Conservation (phyloP, 129 eudicot genomes). For the Dittrichia graveolens region DNA sequence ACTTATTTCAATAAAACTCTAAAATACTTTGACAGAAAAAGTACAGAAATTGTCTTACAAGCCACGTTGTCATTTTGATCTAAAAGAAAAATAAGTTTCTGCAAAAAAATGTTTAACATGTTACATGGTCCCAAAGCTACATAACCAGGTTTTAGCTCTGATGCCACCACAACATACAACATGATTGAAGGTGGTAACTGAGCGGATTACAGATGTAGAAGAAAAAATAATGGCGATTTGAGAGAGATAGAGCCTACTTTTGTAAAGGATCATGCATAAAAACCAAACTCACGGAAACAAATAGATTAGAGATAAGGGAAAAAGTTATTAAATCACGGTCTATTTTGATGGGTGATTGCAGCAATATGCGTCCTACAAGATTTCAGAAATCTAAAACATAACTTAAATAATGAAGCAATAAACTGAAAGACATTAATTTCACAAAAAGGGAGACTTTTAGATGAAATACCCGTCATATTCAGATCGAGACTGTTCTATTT, state of each 20-base stretch:
- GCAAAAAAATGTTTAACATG: not conserved
- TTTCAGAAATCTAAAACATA: not conserved
- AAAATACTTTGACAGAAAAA: not conserved
- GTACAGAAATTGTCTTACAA: not conserved
- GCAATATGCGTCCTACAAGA: not conserved
- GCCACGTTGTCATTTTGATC: not conserved
- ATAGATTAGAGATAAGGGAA: too few relatives aligned
- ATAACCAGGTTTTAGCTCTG: not conserved
- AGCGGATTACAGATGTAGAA: too few relatives aligned
- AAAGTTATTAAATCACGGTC: not conserved
- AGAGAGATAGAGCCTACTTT: not conserved
- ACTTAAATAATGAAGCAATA: not conserved
- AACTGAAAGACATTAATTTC: constrained; percentile 4
- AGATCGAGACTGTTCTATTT: not conserved
- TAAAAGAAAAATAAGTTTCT: not conserved
- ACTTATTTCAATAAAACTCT: constrained; percentile 4
- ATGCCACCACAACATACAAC: not conserved
- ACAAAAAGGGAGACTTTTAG: not conserved
- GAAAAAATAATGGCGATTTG: not conserved
- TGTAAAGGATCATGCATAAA: not conserved
- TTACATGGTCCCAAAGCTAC: not conserved
- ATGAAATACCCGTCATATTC: constrained; percentile 5
- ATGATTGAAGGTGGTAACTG: not conserved
- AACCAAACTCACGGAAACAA: not conserved
- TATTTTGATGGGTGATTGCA: not conserved